Base-by-base conservation (phyloP, 305 asterid genomes). In the Solanum hybrid region DNA sequence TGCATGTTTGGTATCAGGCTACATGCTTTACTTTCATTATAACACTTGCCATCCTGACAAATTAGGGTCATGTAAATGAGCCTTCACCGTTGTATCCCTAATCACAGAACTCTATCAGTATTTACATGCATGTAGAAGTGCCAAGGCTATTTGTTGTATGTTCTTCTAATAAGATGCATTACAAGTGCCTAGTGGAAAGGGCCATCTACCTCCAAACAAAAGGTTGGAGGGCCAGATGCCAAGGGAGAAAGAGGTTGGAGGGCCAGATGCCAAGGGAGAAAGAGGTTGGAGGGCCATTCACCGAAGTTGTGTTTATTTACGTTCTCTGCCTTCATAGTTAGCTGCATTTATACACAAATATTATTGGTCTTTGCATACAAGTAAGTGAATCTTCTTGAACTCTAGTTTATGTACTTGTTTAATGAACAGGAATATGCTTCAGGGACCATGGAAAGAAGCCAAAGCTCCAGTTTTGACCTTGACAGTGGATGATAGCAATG, bases 381-480 rank as follows among this genome's bases (percentile, higher is more conserved):
- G 68, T 10, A 83, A 29, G 39, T 84, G 75, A 45, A 51, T 37
- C 76, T 29, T 51, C 41, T 45, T 51, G 22, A 76, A 33, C 83
- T 90, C 15, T 80, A 65, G 84, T 68, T 38, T 4, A 75, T 89
- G 90, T 89, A 27, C 82, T 82, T 57, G 45, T 75, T 79, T 91
- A 92, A 87, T 90, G 90, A 92, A 91, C 94, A 97, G 99, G 94
- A 97, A 94, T 90, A 97, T 97, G 99, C 98, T 97, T 90, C 98
- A 96, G 91, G 99, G 98, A 32, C 99, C 99, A 3, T 97, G 99
- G 99, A 97, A 93, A 93, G 99, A 96, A 92, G 99, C 98, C 90
- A 97, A 94, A 90, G 95, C 98, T 70, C 96, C 98, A 57, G 91
- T 95, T 82, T 93, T 97, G 95, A 97, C 95, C 79, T 94, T 96